Conservation (phyloP, 2,329 filamentous ascomycete species). For the Bipolaris bicolor region DNA sequence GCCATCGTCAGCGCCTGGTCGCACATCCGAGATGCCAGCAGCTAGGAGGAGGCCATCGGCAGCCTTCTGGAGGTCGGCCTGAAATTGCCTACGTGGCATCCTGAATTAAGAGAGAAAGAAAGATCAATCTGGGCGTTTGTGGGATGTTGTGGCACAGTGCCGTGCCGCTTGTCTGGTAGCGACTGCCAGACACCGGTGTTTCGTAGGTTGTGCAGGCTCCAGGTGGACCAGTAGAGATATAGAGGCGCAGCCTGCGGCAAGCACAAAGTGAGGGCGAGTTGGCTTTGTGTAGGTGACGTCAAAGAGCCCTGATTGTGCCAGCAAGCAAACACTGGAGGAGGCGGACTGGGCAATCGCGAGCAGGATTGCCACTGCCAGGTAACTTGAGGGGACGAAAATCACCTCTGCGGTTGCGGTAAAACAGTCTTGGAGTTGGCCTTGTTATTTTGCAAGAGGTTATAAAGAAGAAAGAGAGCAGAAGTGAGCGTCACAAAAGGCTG, state of each 20-base stretch:
- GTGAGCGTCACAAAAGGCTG: too few relatives aligned
- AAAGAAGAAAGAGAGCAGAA: too few relatives aligned
- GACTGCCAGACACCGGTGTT: slow-evolving; percentile 6
- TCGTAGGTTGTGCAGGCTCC: slow-evolving; percentile 5
- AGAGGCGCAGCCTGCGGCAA: background rate
- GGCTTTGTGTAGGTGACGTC: slow-evolving; percentile 11
- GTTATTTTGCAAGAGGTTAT: too few relatives aligned
- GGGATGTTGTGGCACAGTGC: background rate
- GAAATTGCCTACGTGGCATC: slow-evolving; percentile 73
- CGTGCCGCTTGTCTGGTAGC: too few relatives aligned
- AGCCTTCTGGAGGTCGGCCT: slow-evolving; percentile 61
- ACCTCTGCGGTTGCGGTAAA: too few relatives aligned
- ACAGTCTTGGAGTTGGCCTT: too few relatives aligned
- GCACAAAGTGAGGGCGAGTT: background rate
- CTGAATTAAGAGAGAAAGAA: slow-evolving; percentile 4
- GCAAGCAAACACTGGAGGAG: slow-evolving; percentile 5
- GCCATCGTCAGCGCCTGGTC: slow-evolving; percentile 71
- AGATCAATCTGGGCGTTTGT: background rate
- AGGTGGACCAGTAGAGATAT: background rate
- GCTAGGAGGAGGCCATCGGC: slow-evolving; percentile 49
- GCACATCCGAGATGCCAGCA: slow-evolving; percentile 61
- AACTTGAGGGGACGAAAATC: too few relatives aligned
- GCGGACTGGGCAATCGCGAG: background rate
- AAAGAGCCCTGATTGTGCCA: slow-evolving; percentile 1
- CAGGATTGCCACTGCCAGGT: background rate